A percentile compares a stretch with the other conserved stretches of the same genome.
Evolutionary conservation across 2,329 filamentous ascomycete species (phyloP).

Genomic region (Chaetomiaceae sp.): DNA sequence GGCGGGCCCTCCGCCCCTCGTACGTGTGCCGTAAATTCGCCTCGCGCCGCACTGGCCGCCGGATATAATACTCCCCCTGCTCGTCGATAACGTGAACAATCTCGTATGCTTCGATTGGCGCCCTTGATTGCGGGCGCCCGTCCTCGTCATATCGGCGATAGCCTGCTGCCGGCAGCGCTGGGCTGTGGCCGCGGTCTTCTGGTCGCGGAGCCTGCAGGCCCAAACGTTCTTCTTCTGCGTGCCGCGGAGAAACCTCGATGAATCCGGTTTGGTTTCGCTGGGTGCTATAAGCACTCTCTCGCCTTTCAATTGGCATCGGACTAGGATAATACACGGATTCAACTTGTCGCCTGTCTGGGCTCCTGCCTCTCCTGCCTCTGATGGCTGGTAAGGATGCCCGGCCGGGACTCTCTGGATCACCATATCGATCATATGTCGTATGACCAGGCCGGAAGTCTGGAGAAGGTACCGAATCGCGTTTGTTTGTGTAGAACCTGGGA

Average conservation of each 20-base stretch:
- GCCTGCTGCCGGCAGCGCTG: conserved; percentile 25
- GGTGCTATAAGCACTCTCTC: not conserved
- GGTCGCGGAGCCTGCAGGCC: conserved; percentile 26
- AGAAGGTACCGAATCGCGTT: not conserved
- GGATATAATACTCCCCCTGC: conserved; percentile 44
- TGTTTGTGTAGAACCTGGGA: conserved; percentile 16
- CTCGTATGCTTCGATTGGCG: conserved; percentile 37
- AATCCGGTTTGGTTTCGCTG: conserved; percentile 1
- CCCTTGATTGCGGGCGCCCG: conserved; percentile 27
- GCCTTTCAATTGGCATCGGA: conserved; percentile 20
- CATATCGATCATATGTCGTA: not conserved
- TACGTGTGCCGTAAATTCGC: conserved; percentile 21
- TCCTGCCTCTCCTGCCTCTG: conserved; percentile 10
- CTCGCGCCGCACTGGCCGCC: conserved; percentile 34
- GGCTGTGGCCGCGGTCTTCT: conserved; percentile 6
- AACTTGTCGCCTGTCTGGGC: not conserved
- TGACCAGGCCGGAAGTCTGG: not conserved
- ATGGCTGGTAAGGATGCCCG: not conserved
- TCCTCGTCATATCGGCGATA: conserved; percentile 34
- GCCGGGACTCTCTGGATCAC: not conserved
- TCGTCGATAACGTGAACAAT: conserved; percentile 43
- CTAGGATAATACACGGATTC: conserved; percentile 21
- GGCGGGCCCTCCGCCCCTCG: conserved; percentile 13
- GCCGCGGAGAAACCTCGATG: conserved; percentile 4
- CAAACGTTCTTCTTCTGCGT: conserved; percentile 28